Conservation (phyloP, 2,329 filamentous ascomycete species). For the Lachnellula cervina region DNA sequence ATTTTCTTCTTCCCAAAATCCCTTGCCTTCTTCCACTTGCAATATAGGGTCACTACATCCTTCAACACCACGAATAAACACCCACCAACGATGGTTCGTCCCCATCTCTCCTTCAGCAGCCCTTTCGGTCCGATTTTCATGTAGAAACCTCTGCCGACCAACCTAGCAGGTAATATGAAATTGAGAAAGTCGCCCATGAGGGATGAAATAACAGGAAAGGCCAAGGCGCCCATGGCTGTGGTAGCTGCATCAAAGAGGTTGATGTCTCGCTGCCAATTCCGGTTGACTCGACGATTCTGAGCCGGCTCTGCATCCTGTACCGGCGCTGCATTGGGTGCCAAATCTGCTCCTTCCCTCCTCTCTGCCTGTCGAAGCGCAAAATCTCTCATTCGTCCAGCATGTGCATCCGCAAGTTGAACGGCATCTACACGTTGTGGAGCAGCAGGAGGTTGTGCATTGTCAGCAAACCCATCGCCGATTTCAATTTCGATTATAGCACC, state of each 20-base stretch:
- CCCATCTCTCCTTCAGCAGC: slow-evolving; percentile 80
- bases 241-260: slow-evolving; percentile 52
- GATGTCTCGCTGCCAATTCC: slow-evolving; percentile 30
- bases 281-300: slow-evolving; percentile 10
- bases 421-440: background rate
- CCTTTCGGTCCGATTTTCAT: slow-evolving; percentile 25
- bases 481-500: slow-evolving; percentile 26
- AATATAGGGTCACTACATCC: slow-evolving; percentile 56
- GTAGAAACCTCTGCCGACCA: slow-evolving; percentile 42
- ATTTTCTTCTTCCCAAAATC: slow-evolving; percentile 51
- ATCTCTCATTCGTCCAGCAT: too few species aligned
- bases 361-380: too few species aligned
- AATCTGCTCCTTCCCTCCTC: background rate
- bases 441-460: background rate
- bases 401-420: background rate
- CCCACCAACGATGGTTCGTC: slow-evolving; percentile 80
- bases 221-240: slow-evolving; percentile 61
- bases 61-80: slow-evolving; percentile 85
- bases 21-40: slow-evolving; percentile 57
- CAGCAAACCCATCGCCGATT: slow-evolving; percentile 14
- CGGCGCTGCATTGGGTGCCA: background rate
- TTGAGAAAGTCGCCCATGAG: slow-evolving; percentile 72
- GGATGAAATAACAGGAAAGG: slow-evolving; percentile 78
- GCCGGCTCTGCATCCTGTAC: background rate
- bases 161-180: slow-evolving; percentile 59